Conservation (phyloP, 345 rosid species). For the Firmiana major region DNA sequence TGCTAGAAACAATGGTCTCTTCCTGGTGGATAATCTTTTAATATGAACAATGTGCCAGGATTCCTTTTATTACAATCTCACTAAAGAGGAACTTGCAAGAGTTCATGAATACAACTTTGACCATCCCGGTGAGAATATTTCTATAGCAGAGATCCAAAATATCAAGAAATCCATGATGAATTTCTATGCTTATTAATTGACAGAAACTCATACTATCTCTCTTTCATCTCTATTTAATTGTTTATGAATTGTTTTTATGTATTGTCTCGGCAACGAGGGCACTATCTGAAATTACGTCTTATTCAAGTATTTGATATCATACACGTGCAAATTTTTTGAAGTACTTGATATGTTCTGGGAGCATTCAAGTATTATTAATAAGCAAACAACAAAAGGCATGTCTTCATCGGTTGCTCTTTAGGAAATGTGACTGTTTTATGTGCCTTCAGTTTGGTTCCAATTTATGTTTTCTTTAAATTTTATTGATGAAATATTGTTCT, state of each 20-base stretch:
- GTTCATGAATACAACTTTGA: constrained; percentile 99
- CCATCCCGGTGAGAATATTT: constrained; percentile 88
- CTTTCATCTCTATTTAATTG: constrained; percentile 2
- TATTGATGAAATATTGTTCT: constrained; percentile 22
- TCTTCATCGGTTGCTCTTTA: not conserved
- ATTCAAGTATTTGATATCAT: not conserved
- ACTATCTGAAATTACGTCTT: not conserved
- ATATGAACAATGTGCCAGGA: constrained; percentile 63
- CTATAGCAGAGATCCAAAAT: not conserved
- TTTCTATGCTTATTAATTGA: not conserved
- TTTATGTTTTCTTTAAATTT: not conserved
- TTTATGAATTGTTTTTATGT: not conserved
- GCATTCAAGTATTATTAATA: not conserved
- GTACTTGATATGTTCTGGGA: not conserved
- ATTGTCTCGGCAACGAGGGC: not conserved
- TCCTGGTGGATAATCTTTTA: constrained; percentile 6
- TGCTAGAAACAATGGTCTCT: not conserved
- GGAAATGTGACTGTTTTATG: not conserved
- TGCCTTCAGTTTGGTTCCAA: not conserved
- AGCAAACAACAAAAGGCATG: not conserved
- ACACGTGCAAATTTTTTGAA: not conserved
- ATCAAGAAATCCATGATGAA: not conserved
- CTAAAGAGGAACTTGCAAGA: constrained; percentile 74
- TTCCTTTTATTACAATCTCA: constrained; percentile 94
- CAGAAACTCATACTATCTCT: not conserved